These are phyloP conservation scores for Trichophyton equinum DNA, from an alignment of 2,329 filamentous ascomycete genomes.

Conservation along the genomic window DNA sequence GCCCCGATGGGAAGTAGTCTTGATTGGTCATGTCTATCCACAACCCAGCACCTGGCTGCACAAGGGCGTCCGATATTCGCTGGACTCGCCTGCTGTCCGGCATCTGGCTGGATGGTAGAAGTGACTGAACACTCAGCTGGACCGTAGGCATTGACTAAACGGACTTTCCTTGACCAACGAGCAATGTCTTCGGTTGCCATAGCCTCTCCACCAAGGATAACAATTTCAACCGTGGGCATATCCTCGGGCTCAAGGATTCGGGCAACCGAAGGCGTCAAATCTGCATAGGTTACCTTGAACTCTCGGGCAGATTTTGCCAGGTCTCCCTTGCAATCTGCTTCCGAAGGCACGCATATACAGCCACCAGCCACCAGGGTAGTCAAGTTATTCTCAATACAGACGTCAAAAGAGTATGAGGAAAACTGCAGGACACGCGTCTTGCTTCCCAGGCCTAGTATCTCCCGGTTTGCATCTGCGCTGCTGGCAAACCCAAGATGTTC, in stretches of 20 bases:
- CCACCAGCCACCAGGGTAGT: constrained; percentile 22
- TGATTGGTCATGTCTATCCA: constrained; percentile 10
- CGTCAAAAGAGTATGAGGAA: constrained; percentile 75
- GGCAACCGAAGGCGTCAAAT: constrained; percentile 45
- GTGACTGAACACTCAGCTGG: constrained; percentile 9
- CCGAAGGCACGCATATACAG: constrained; percentile 32
- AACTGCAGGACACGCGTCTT: constrained; percentile 54
- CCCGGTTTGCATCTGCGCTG: constrained; percentile 34
- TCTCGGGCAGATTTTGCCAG: neutral
- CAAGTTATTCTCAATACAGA: constrained; percentile 80
- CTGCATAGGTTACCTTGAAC: constrained; percentile 32
- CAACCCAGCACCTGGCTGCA: constrained; percentile 4
- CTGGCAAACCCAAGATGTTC: constrained; percentile 32
- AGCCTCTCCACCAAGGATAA: constrained; percentile 24
- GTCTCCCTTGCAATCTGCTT: constrained; percentile 32
- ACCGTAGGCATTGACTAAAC: constrained; percentile 29
- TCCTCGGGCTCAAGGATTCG: constrained; percentile 26
- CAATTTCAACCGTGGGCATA: constrained; percentile 26
- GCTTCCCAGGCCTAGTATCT: constrained; percentile 35
- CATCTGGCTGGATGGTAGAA: neutral
- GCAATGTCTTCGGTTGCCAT: constrained; percentile 15
- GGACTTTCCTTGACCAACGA: constrained; percentile 19
- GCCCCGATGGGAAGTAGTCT: constrained; percentile 42
- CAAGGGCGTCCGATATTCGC: constrained; percentile 7
- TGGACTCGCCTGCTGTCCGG: neutral